A percentile compares a stretch with the other conserved stretches of the same genome.
Evolutionary conservation across 805 yeast species (phyloP).

Genomic region (Isabelozyma rhagii): DNA sequence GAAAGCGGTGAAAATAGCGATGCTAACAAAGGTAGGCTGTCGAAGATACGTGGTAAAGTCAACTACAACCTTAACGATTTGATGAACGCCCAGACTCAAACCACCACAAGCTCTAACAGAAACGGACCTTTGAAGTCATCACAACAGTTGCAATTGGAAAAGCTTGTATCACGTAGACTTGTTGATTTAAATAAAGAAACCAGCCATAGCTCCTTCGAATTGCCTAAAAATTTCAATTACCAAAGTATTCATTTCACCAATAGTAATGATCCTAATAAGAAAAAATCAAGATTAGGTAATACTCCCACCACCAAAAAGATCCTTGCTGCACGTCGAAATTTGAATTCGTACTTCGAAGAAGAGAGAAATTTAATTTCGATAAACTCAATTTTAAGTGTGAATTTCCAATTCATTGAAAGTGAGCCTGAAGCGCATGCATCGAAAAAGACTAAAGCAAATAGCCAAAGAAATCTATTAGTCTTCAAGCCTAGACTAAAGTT

Average conservation of each 20-base stretch:
- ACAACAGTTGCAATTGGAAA: slow-evolving; percentile 41
- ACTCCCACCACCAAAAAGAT: slow-evolving; percentile 43
- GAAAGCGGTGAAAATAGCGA: slow-evolving; percentile 14
- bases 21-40: slow-evolving; percentile 13
- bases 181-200: slow-evolving; percentile 34
- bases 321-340: slow-evolving; percentile 39
- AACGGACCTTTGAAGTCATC: slow-evolving; percentile 31
- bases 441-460: slow-evolving; percentile 13
- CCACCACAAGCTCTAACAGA: slow-evolving; percentile 15
- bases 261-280: slow-evolving; percentile 16
- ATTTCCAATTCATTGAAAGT: slow-evolving; percentile 38
- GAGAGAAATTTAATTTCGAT: slow-evolving; percentile 41
- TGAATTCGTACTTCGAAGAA: slow-evolving; percentile 44
- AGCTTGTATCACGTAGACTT: slow-evolving; percentile 33
- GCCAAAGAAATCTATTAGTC: slow-evolving; percentile 10
- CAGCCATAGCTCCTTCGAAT: slow-evolving; percentile 29
- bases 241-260: slow-evolving; percentile 23
- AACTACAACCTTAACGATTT: slow-evolving; percentile 42
- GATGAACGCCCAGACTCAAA: slow-evolving; percentile 40
- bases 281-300: slow-evolving; percentile 34
- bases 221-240: slow-evolving; percentile 40
- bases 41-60: slow-evolving; percentile 37
- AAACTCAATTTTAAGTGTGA: slow-evolving; percentile 38
- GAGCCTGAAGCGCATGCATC: slow-evolving; percentile 12
- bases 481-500: slow-evolving; percentile 32